These are phyloP conservation scores for Erodium maritimum DNA, from an alignment of 345 rosid species.

Conservation along the genomic window DNA sequence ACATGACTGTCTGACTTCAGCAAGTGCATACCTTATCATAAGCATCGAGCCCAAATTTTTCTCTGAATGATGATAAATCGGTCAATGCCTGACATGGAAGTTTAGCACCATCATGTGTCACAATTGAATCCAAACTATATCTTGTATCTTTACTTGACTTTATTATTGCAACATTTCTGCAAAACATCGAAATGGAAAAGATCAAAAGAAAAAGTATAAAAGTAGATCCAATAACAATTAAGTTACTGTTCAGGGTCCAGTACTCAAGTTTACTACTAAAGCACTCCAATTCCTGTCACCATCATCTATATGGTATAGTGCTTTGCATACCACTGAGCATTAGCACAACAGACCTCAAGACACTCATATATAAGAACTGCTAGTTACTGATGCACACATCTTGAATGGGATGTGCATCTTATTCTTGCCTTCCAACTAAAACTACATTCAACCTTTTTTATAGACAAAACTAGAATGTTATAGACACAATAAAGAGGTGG, in stretches of 20 bases:
- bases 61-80: conserved; percentile 43
- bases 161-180: conserved; percentile 62
- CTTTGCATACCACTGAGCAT: too few species aligned
- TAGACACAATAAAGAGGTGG: background rate
- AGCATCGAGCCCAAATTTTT: conserved; percentile 42
- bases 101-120: conserved; percentile 73
- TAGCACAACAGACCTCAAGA: too few species aligned
- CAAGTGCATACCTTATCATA: conserved; percentile 39
- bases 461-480: background rate
- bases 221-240: background rate
- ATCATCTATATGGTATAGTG: background rate
- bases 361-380: background rate
- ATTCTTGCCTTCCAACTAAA: background rate
- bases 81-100: conserved; percentile 61
- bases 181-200: background rate
- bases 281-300: too few species aligned
- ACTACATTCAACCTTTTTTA: too few species aligned
- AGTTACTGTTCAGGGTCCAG: too few species aligned
- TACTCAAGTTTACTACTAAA: too few species aligned
- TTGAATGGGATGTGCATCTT: background rate
- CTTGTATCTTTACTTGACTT: conserved; percentile 75
- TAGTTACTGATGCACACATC: background rate
- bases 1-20: conserved; percentile 1
- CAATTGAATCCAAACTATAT: conserved; percentile 59
- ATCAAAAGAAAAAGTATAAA: background rate